Conservation (phyloP, 768 basidiomycete species). For the Lactarius indigo region DNA sequence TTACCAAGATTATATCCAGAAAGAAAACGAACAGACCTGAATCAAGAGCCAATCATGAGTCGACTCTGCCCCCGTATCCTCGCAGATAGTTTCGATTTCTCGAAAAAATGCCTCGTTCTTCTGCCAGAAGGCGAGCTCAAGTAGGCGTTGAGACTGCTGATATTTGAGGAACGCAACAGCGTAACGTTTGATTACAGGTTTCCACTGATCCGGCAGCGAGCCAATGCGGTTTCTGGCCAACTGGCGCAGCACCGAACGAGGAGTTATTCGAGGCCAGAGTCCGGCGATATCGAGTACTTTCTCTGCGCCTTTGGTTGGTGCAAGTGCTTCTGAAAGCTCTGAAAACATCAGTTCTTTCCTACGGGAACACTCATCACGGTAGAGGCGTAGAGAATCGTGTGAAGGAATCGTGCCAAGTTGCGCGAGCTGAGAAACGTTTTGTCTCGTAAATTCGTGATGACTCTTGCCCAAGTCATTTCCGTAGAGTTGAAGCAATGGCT, state of each 20-base stretch:
- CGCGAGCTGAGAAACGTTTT: neutral
- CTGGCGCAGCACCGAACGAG: constrained; percentile 16
- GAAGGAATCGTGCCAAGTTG: neutral
- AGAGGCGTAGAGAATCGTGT: neutral
- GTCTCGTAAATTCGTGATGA: neutral
- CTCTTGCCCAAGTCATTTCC: constrained; percentile 11
- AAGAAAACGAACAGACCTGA: constrained; percentile 5
- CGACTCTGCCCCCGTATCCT: neutral
- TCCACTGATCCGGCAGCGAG: constrained; percentile 11
- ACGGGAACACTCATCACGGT: neutral
- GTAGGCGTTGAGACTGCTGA: constrained; percentile 14
- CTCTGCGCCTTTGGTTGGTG: constrained; percentile 1
- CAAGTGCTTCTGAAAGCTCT: neutral
- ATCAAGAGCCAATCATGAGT: constrained; percentile 17
- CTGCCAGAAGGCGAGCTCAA: constrained; percentile 6
- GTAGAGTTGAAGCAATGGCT: neutral
- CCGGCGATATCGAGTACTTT: neutral
- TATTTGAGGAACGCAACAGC: constrained; percentile 1
- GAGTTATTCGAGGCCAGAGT: constrained; percentile 17
- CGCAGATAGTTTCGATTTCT: neutral
- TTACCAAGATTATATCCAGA: too few species aligned
- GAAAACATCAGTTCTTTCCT: neutral
- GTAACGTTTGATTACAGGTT: neutral
- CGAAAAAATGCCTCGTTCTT: constrained; percentile 3
- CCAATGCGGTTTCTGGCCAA: constrained; percentile 27